Conservation (phyloP, 1,284 basidiomycete species). For the Apiotrichum gracile region DNA sequence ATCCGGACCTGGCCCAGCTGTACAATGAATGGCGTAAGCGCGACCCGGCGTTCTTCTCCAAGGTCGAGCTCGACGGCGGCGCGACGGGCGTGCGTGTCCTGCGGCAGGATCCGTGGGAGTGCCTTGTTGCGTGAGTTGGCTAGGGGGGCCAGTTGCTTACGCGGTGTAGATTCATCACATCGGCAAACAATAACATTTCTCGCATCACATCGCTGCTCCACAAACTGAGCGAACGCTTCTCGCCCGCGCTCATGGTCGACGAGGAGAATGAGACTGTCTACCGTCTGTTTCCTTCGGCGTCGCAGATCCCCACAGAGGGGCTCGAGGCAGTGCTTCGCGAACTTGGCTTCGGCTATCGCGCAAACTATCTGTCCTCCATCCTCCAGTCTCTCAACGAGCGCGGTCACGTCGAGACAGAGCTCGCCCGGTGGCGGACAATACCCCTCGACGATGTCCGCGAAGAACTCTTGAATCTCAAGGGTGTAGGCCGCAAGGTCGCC, state of each 20-base stretch:
- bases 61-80: constrained; percentile 54
- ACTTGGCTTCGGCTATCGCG: constrained; percentile 93
- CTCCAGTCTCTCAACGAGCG: constrained; percentile 60
- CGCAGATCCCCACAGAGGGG: constrained; percentile 56
- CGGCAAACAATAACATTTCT: constrained; percentile 92
- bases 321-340: constrained; percentile 64
- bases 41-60: constrained; percentile 68
- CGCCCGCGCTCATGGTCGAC: constrained; percentile 53
- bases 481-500: constrained; percentile 92
- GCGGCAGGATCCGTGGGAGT: constrained; percentile 94
- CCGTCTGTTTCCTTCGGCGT: constrained; percentile 78
- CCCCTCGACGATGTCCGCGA: constrained; percentile 48
- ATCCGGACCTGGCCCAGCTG: constrained; percentile 49
- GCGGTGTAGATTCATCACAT: constrained; percentile 89
- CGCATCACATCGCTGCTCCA: constrained; percentile 86
- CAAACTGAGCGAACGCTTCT: constrained; percentile 61
- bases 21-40: constrained; percentile 69
- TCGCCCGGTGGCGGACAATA: constrained; percentile 18
- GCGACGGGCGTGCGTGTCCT: constrained; percentile 60
- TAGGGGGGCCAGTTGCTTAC: background rate
- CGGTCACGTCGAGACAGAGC: constrained; percentile 19
- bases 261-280: constrained; percentile 49
- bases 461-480: constrained; percentile 72
- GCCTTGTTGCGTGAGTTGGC: constrained; percentile 70
- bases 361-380: constrained; percentile 78